These are phyloP conservation scores for Coffea canephora DNA, from an alignment of 257 asterid species.

Conservation along the genomic window DNA sequence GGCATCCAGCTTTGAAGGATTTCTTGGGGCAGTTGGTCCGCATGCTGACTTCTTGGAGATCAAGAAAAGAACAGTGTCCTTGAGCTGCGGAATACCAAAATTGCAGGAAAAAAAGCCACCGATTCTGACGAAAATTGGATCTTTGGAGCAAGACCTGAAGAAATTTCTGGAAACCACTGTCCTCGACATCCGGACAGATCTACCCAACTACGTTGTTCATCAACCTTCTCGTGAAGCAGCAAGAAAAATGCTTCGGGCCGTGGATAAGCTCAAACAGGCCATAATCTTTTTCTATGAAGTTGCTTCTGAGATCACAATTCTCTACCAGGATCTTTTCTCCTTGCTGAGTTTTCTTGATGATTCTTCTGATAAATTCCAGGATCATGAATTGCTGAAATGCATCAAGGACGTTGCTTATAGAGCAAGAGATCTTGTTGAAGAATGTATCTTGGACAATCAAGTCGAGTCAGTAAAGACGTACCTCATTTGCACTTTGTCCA, in stretches of 20 bases:
- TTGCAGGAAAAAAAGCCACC: not conserved
- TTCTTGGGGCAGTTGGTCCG: not conserved
- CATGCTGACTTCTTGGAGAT: too few species aligned
- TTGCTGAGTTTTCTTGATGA: not conserved
- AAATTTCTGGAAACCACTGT: not conserved
- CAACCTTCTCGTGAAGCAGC: too few species aligned
- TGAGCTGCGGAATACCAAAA: not conserved
- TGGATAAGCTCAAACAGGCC: too few species aligned
- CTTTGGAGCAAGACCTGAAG: not conserved
- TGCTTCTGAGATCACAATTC: not conserved
- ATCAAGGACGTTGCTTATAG: not conserved
- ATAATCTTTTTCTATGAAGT: too few species aligned
- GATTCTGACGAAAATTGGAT: not conserved
- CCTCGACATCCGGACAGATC: too few species aligned
- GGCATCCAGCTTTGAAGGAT: not conserved
- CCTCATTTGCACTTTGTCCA: not conserved
- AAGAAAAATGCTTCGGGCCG: too few species aligned
- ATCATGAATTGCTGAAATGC: not conserved
- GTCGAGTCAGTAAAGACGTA: not conserved
- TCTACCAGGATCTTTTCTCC: not conserved
- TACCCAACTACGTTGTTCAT: too few species aligned
- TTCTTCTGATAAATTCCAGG: not conserved
- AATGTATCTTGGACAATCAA: not conserved
- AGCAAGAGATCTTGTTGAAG: not conserved
- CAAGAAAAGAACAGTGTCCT: too few species aligned